Base-by-base conservation (phyloP, 2,329 filamentous ascomycete species). In the Cytospora mali region DNA sequence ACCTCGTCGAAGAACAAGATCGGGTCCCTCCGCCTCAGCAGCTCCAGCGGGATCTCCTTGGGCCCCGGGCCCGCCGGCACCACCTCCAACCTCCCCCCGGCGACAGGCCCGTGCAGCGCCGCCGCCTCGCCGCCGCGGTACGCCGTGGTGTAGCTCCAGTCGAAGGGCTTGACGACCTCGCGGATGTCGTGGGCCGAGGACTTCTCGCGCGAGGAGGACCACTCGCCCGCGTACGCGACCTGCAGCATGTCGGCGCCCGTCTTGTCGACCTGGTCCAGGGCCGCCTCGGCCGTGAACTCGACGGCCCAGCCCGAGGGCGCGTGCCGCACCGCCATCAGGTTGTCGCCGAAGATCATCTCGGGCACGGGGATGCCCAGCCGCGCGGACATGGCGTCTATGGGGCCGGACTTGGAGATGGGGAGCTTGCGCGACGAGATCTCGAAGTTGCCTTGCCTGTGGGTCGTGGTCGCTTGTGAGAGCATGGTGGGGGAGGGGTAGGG, bases 261-360 rank as follows among this genome's bases (percentile, higher is more conserved):
- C 83, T 98, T 99, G 79, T 97, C 94, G 55, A 99, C 95, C 64
- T 83, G 82, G 75, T 97, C 92, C 67, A 99, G 83, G 27, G 94
- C 95, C 73, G 94, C 92, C 69, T 88, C 90, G 25, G 95, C 90
- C 73, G 89, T 89, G 81, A 98, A 99, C 58, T 83, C 79, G 66
- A 98, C 81, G 51, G 81, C 80, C 92, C 93, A 99, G 51, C 87
- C 86, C n/a, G 84, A 87, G 23, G 84, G 82, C n/a, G 79, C 66
- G 77, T 98, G 92, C 58, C 87, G 81, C 64, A 99, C 83, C 7
- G 85, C 79, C 48, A 96, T 88, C 62, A 90, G 80, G 75, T 99
- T 99, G 80, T 99, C 93, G 66, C 95, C 95, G 73, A 99, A 99
- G 68, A 99, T 99, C 95, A 99, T 99, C 79, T 99, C 95, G 10